Base-by-base conservation (phyloP, 345 rosid genomes). In the Microcos paniculata region DNA sequence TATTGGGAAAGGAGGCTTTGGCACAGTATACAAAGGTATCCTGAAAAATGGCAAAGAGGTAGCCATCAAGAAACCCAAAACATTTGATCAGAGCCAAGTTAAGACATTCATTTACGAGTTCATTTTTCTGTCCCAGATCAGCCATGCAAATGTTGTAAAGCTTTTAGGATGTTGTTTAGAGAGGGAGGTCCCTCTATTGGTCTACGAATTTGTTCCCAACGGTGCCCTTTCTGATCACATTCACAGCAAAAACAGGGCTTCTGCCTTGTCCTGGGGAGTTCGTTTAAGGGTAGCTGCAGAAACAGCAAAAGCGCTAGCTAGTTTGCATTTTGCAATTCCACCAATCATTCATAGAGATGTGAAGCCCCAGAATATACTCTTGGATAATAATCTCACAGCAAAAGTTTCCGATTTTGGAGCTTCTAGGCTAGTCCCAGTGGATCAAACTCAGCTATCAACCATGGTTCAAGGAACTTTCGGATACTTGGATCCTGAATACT, bases 371-470 rank as follows among this genome's bases (percentile, higher is more conserved):
- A 87, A 87, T 76, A 83, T 87, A 71, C 79, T 85, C 12, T 43
- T 86, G 23, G 85, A 86, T 31, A 78, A 76, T 1, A 71, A 74
- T 24, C 78, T 69, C 48, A 23, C 74, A 43, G 86, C 85, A 2
- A 87, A 87, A 63, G 84, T 85, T 12, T 77, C 88, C 0, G 90
- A 87, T 79, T 87, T 87, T 51, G 90, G 90, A 9, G 80, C 84
- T 3, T 87, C 87, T 1, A 79, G 85, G 72, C 49, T 83, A 1
- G 78, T 87, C 40, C 85, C 70, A 1, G 16, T 83, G 14, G 88
- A 85, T 28, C 82, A 84, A 18, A 77, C 81, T 35, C 84, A 84
- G 64, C 55, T 84, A 68, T 74, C 84, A 35, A 86, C 85, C 3
- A 58, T 82, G 30, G 42, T 62, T 31, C 42, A 62, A 24, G 40